Evolutionary conservation across 2,329 filamentous ascomycete species (phyloP), one percentile per base, ranked within the genome.

Genomic region (Ceratocystis alfenasii): DNA sequence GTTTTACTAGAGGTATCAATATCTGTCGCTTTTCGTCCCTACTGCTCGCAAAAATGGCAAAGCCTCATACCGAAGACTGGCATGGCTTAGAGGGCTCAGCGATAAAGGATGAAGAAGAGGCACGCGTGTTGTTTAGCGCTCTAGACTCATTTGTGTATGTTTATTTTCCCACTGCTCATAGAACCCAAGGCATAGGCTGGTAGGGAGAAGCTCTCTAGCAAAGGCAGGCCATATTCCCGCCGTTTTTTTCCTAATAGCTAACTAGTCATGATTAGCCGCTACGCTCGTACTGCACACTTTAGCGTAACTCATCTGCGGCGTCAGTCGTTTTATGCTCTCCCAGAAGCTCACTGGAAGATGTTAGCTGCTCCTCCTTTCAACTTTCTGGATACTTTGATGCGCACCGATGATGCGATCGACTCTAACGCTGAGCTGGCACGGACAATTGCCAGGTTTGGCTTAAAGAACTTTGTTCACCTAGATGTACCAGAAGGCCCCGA

Each of bases 301-400:
- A 95, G 95, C 75, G 87, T 89, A 69, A 97, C 93, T 3, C 93
- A 97, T 75, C 82, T 92, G 20, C 87, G 94, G 25, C 86, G 95
- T 33, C 91, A 94, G 75, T 88, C 90, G 15, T 96, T 99, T 76
- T 99, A 97, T 74, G 89, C 91, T 7, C 81, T 99, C 5, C 90
- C 93, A 1, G 85, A 87, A 67, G 79, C 82, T 1, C 92, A 99
- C 74, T 94, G 90, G 86, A 83, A 88, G 72, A 81, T 95, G 72
- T 83, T 99, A 0, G 86, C 90, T 0, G 82, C 82, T 3, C 86
- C 89, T 0, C 93, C 92, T 0, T 95, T 97, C 78, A 88, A 85
- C 67, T 85, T 94, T 64, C 81, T 95, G 5, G 84, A 91, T 45
- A 90, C 86, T 0, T 83, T 99, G 45, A 83, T 87, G 70, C 82